phyloP scores from a whole-genome alignment of 371 early-diverging fungal species.

The Phascolomyces articulosus region DNA sequence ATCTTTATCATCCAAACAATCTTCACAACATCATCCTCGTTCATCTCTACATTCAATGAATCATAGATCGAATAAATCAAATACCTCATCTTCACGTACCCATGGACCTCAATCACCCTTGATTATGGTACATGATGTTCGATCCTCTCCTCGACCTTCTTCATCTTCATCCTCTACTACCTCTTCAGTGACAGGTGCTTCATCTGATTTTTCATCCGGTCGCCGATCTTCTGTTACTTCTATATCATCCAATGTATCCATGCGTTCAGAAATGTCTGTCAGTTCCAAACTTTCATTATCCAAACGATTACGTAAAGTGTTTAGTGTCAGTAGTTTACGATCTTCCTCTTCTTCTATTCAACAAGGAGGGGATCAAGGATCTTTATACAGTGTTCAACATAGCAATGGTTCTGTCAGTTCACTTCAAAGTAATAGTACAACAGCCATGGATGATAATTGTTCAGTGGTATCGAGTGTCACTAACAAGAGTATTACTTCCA shows the following conservation, averaged over 20 bases:
- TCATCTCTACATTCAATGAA: background rate
- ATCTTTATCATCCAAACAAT: background rate
- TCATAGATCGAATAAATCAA: background rate
- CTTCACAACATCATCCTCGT: background rate
- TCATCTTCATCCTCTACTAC: slow-evolving; percentile 20
- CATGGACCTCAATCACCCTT: slow-evolving; percentile 2
- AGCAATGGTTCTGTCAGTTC: slow-evolving; percentile 12
- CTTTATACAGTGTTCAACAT: background rate
- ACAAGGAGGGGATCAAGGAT: background rate
- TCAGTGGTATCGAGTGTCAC: slow-evolving; percentile 13
- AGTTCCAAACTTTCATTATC: slow-evolving; percentile 40
- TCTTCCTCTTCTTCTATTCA: background rate
- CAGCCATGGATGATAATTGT: background rate
- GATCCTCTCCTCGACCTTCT: background rate
- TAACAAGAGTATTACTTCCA: background rate
- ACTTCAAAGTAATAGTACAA: slow-evolving; percentile 1
- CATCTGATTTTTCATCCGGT: slow-evolving; percentile 14
- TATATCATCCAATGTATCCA: slow-evolving; percentile 24
- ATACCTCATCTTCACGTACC: too few species aligned
- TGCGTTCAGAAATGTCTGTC: slow-evolving; percentile 20
- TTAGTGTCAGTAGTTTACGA: slow-evolving; percentile 39
- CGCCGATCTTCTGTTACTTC: slow-evolving; percentile 39
- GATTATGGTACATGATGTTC: slow-evolving; percentile 4
- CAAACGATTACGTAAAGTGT: slow-evolving; percentile 44
- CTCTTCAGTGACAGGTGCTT: slow-evolving; percentile 2